Conservation (phyloP, 345 rosid genomes). For the Kandelia obovata region DNA sequence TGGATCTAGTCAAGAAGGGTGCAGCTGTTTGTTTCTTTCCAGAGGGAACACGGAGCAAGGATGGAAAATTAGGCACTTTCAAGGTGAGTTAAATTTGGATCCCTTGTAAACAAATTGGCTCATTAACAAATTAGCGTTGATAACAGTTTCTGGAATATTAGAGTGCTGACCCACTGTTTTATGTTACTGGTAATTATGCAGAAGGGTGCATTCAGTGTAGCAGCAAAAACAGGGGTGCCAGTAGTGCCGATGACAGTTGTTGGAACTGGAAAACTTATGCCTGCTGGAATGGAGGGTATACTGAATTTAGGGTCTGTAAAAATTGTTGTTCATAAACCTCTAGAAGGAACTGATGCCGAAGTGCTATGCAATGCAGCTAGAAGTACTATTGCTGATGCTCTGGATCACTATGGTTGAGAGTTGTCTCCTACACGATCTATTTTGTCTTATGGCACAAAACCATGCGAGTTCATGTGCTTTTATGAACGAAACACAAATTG, state of each 20-base stretch:
- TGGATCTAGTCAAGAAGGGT: slow-evolving; percentile 73
- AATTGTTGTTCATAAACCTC: slow-evolving; percentile 70
- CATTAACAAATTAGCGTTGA: too few species aligned
- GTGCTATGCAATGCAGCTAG: slow-evolving; percentile 61
- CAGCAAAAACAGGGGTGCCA: slow-evolving; percentile 73
- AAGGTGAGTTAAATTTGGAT: slow-evolving; percentile 50
- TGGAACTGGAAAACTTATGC: slow-evolving; percentile 96
- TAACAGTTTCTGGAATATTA: too few species aligned
- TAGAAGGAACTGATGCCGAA: slow-evolving; percentile 61
- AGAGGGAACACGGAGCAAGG: slow-evolving; percentile 91
- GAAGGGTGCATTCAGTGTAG: slow-evolving; percentile 96
- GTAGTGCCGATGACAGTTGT: slow-evolving; percentile 76
- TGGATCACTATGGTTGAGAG: slow-evolving; percentile 30
- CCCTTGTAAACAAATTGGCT: not conserved
- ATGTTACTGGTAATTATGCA: slow-evolving; percentile 29
- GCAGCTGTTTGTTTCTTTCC: slow-evolving; percentile 86
- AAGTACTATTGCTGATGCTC: slow-evolving; percentile 49
- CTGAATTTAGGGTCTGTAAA: slow-evolving; percentile 61
- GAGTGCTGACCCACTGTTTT: slow-evolving; percentile 5
- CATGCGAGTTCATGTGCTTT: too few species aligned
- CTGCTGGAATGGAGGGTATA: slow-evolving; percentile 71
- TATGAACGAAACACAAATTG: too few species aligned
- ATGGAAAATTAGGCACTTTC: slow-evolving; percentile 72
- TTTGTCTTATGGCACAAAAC: too few species aligned
- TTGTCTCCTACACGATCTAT: too few species aligned